Evolutionary conservation across 331 rosid genomes (phyloP), one percentile per base, ranked within the genome.

Genomic region (Pyracantha coccinea): DNA sequence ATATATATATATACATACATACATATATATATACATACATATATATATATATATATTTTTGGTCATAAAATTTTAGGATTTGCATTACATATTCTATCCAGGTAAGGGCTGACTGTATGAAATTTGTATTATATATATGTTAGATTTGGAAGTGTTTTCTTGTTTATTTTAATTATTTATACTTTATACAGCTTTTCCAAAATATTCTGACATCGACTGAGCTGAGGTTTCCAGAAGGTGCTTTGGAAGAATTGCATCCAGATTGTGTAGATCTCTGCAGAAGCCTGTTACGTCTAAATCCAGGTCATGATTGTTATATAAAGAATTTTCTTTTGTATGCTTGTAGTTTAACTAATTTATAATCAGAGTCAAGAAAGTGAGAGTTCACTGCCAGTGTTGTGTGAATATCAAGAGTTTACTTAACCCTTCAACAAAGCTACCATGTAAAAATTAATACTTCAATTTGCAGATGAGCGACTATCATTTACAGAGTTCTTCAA

Each of bases 191-290:
- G 99, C 99, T 95, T 83, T 95, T 92, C 77, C 90, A 86, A 80
- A 95, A 95, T 82, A 76, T 95, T 81, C 78, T 90, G 82, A 62
- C 85, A 78, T 90, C 92, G 38, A 92, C 85, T 7, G 97, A 86
- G 79, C 85, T 89, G 73, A 71, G 15, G 73, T 95, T 95, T 84
- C 97, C 99, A 8, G 75, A 77, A 62, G 93, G 78, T 83, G 85
- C 85, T 68, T 76, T 95, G 67, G 81, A 81, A 74, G 87, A 79
- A 81, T 77, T 95, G 75, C 89, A 89, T 83, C 82, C 93, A 12
- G 93, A 95, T 73, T 86, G 91, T 81, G 81, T 95, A 84, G 90
- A 90, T 89, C 99, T 95, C 77, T 92, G 97, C 90, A 81, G 96
- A 89, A 81, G 84, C 67, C 99, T 95, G 55, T 81, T 95, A 81